phyloP scores from a whole-genome alignment of 2,329 filamentous ascomycete genomes.

The Epichloe elymi region DNA sequence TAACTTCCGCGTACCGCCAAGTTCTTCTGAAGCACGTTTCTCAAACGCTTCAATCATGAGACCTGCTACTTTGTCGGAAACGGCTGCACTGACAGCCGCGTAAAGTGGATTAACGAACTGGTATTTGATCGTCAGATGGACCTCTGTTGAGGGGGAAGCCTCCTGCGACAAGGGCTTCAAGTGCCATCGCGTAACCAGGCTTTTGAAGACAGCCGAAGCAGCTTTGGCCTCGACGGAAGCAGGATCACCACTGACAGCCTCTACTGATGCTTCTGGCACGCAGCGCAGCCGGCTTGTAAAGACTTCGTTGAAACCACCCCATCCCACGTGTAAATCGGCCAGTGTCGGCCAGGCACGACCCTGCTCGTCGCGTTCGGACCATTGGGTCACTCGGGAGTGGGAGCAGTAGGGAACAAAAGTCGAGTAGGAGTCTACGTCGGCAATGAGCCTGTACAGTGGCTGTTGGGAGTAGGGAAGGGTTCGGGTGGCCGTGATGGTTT shows the following conservation, averaged over 20 bases:
- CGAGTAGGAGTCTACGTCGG: slow-evolving; percentile 75
- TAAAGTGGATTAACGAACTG: slow-evolving; percentile 85
- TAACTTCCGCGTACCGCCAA: slow-evolving; percentile 6
- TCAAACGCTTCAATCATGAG: slow-evolving; percentile 94
- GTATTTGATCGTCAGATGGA: slow-evolving; percentile 65
- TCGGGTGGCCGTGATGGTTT: slow-evolving; percentile 59
- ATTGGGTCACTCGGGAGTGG: slow-evolving; percentile 61
- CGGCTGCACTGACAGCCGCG: slow-evolving; percentile 63
- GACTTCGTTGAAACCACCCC: slow-evolving; percentile 68
- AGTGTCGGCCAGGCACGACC: slow-evolving; percentile 52
- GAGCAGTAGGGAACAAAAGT: slow-evolving; percentile 88
- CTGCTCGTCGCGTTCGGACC: slow-evolving; percentile 42
- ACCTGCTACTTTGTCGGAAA: slow-evolving; percentile 72
- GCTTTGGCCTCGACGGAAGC: slow-evolving; percentile 30
- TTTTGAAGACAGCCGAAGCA: slow-evolving; percentile 46
- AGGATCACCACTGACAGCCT: slow-evolving; percentile 55
- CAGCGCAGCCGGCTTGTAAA: slow-evolving; percentile 76
- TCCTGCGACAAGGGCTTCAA: slow-evolving; percentile 31
- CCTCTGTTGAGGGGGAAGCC: slow-evolving; percentile 42
- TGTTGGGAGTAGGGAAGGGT: slow-evolving; percentile 60
- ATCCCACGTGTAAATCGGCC: slow-evolving; percentile 74
- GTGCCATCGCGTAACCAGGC: slow-evolving; percentile 57
- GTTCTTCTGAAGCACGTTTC: slow-evolving; percentile 48
- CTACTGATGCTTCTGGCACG: slow-evolving; percentile 56
- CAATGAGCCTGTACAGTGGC: slow-evolving; percentile 71